Evolutionary conservation across 2,329 filamentous ascomycete species (phyloP).

Genomic region (Pseudophaeomoniella oleicola): DNA sequence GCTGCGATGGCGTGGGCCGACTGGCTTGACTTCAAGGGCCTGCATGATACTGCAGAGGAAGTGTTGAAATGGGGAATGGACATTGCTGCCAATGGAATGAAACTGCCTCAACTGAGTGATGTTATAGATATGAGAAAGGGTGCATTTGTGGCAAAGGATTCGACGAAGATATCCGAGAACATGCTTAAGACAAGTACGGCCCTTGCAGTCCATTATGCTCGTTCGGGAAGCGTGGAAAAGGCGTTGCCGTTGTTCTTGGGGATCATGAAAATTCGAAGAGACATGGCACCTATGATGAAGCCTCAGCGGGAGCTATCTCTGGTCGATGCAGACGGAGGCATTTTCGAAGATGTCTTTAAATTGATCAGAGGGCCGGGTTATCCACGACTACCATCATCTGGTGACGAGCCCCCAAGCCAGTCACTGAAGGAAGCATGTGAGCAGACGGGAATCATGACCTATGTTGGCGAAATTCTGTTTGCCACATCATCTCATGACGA

Average conservation of each 20-base stretch:
- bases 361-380: constrained; percentile 44
- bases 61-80: constrained; percentile 65
- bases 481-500: constrained; percentile 50
- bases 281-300: constrained; percentile 27
- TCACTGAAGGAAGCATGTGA: constrained; percentile 57
- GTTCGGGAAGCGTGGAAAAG: constrained; percentile 46
- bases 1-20: constrained; percentile 72
- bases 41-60: constrained; percentile 49
- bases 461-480: constrained; percentile 89
- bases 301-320: constrained; percentile 10
- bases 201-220: constrained; percentile 64
- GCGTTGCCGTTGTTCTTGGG: constrained; percentile 79
- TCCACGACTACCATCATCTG: constrained; percentile 55
- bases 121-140: constrained; percentile 49
- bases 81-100: constrained; percentile 46
- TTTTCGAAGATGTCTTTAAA: constrained; percentile 25
- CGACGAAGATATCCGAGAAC: constrained; percentile 50
- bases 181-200: constrained; percentile 61
- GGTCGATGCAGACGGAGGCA: constrained; percentile 14
- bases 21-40: constrained; percentile 66
- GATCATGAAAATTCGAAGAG: constrained; percentile 61
- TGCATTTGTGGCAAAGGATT: constrained; percentile 45
- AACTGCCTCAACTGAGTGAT: constrained; percentile 12
- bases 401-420: constrained; percentile 52
- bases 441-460: constrained; percentile 72